phyloP scores from a whole-genome alignment of 257 asterid genomes.

The Plantago ovata region DNA sequence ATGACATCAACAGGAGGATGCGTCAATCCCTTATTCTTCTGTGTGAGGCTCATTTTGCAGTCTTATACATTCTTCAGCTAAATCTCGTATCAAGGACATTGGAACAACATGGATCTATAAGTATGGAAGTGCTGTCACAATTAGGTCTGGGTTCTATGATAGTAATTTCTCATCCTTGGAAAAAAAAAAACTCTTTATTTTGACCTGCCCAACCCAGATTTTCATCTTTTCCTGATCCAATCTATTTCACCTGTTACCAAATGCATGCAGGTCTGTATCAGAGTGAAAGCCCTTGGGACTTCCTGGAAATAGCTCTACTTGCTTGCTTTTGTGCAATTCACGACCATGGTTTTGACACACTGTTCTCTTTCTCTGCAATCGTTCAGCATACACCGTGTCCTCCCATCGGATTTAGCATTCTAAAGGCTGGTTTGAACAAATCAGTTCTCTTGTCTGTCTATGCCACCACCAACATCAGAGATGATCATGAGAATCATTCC shows the following conservation, averaged over 20 bases:
- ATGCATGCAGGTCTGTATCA: constrained; percentile 73
- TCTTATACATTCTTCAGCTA: constrained; percentile 85
- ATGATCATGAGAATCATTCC: constrained; percentile 50
- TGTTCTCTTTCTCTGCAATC: constrained; percentile 89
- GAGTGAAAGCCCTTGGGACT: constrained; percentile 74
- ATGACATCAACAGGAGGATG: constrained; percentile 60
- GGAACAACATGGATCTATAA: constrained; percentile 60
- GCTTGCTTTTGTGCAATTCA: constrained; percentile 93
- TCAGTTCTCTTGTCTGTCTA: constrained; percentile 96
- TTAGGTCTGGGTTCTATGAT: constrained; percentile 56
- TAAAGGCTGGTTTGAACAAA: constrained; percentile 96
- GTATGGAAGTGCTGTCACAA: constrained; percentile 68
- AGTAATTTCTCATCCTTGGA: constrained; percentile 25
- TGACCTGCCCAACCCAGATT: constrained; percentile 15
- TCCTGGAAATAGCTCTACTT: constrained; percentile 80
- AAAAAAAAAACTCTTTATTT: constrained; percentile 16
- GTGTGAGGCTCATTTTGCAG: constrained; percentile 89
- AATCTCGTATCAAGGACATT: constrained; percentile 65
- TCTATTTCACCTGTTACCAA: constrained; percentile 27
- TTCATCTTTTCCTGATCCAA: constrained; percentile 6
- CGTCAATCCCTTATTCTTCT: constrained; percentile 85
- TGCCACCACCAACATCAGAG: constrained; percentile 71
- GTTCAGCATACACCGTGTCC: constrained; percentile 80
- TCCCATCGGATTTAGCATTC: constrained; percentile 95
- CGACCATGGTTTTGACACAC: constrained; percentile 85